Evolutionary conservation across 805 yeast species (phyloP).

Genomic region (Monosporozyma yasuniensis): DNA sequence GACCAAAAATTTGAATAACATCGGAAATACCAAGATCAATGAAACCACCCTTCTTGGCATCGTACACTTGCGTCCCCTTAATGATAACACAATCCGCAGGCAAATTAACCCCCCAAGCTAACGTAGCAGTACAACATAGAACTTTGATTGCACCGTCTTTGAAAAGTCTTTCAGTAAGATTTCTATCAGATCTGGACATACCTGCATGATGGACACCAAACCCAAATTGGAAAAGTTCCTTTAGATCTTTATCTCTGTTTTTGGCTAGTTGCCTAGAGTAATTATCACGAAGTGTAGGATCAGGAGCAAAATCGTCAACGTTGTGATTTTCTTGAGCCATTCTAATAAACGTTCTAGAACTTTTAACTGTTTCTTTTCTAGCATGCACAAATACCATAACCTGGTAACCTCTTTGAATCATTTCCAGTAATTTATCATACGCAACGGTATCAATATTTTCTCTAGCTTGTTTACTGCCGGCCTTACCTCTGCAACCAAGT

Average conservation of each 20-base stretch:
- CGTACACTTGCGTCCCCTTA: conserved; percentile 94
- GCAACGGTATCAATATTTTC: conserved; percentile 68
- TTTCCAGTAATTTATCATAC: conserved; percentile 65
- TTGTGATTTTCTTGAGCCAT: conserved; percentile 60
- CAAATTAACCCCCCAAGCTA: conserved; percentile 98
- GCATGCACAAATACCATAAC: conserved; percentile 97
- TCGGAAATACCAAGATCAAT: conserved; percentile 91
- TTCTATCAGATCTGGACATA: conserved; percentile 83
- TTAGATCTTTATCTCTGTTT: conserved; percentile 67
- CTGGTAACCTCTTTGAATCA: conserved; percentile 64
- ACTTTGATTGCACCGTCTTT: conserved; percentile 79
- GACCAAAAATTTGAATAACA: conserved; percentile 95
- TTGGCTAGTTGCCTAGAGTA: conserved; percentile 58
- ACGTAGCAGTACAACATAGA: conserved; percentile 89
- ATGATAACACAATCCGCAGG: conserved; percentile 97
- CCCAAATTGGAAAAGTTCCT: conserved; percentile 72
- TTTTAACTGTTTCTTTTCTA: conserved; percentile 81
- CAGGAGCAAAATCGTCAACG: conserved; percentile 34
- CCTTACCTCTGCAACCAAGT: conserved; percentile 78
- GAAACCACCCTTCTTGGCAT: conserved; percentile 89
- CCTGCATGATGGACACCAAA: conserved; percentile 98
- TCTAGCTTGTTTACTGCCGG: conserved; percentile 59
- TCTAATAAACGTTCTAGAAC: conserved; percentile 63
- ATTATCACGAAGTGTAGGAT: conserved; percentile 22
- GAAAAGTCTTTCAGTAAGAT: conserved; percentile 81